Conservation (phyloP, 805 yeast species). For the Scheffersomyces coipomensis region DNA sequence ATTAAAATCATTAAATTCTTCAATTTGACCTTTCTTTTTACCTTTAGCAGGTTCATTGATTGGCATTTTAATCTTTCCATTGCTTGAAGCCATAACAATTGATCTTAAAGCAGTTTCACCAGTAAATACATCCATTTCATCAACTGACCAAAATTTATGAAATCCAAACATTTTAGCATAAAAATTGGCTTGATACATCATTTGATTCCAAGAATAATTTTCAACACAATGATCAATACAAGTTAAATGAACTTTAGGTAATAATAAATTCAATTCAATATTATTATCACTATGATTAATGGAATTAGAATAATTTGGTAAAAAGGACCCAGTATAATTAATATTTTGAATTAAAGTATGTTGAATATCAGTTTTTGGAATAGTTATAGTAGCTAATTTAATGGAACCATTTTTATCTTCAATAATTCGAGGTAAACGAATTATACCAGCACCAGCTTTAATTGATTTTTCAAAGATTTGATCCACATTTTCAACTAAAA, state of each 20-base stretch:
- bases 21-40: conserved; percentile 67
- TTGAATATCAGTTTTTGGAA: conserved; percentile 56
- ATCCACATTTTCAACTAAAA: conserved; percentile 54
- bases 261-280: conserved; percentile 4
- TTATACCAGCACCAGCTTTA: conserved; percentile 48
- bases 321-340: conserved; percentile 39
- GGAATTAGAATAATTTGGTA: conserved; percentile 38
- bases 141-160: conserved; percentile 82
- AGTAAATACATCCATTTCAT: conserved; percentile 72
- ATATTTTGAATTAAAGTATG: conserved; percentile 65
- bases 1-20: conserved; percentile 73
- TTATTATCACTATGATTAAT: neutral
- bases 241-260: conserved; percentile 38
- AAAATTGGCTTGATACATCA: conserved; percentile 56
- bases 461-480: conserved; percentile 46
- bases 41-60: conserved; percentile 82
- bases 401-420: conserved; percentile 53
- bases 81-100: conserved; percentile 70
- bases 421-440: conserved; percentile 22
- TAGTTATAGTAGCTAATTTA: conserved; percentile 43
- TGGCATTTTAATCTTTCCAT: conserved; percentile 72
- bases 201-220: conserved; percentile 68
- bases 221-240: conserved; percentile 80
- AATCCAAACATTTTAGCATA: conserved; percentile 69
- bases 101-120: conserved; percentile 68